These are phyloP conservation scores for Cymbopogon citratus DNA, from an alignment of 176 grass and related monocot genomes.

Conservation along the genomic window DNA sequence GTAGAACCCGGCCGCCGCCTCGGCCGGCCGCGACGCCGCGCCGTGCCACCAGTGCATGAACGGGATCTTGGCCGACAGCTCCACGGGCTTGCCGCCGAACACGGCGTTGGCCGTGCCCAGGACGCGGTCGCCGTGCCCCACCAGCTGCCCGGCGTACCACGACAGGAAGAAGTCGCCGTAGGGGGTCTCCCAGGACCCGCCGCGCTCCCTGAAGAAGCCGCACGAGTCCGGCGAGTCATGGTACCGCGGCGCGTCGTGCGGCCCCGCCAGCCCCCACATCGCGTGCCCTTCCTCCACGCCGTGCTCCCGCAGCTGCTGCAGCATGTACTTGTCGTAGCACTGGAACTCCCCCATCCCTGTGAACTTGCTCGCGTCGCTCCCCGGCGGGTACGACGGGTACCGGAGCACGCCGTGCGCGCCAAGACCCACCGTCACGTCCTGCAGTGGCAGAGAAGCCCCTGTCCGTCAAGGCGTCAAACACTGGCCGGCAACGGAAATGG, in stretches of 20 bases:
- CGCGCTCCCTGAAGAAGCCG: slow-evolving; percentile 61
- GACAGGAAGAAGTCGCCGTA: slow-evolving; percentile 95
- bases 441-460: neutral
- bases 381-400: slow-evolving; percentile 74
- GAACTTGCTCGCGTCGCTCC: slow-evolving; percentile 26
- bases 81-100: slow-evolving; percentile 44
- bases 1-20: slow-evolving; percentile 70
- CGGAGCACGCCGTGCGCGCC: slow-evolving; percentile 80
- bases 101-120: slow-evolving; percentile 44
- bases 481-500: no score
- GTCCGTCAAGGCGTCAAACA: no score
- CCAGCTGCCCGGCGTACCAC: slow-evolving; percentile 71
- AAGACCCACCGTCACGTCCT: slow-evolving; percentile 77
- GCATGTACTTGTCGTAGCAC: slow-evolving; percentile 93
- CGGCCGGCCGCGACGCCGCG: slow-evolving; percentile 52
- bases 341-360: slow-evolving; percentile 83
- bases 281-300: slow-evolving; percentile 32
- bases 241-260: slow-evolving; percentile 65
- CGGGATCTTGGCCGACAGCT: slow-evolving; percentile 72
- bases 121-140: slow-evolving; percentile 63
- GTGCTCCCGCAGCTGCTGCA: slow-evolving; percentile 34
- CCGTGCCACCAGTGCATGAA: slow-evolving; percentile 72
- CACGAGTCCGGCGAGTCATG: slow-evolving; percentile 42
- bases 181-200: slow-evolving; percentile 60
- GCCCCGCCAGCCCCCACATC: slow-evolving; percentile 59